phyloP scores from a whole-genome alignment of 106 monocot species.

The Dactylorhiza incarnata region DNA sequence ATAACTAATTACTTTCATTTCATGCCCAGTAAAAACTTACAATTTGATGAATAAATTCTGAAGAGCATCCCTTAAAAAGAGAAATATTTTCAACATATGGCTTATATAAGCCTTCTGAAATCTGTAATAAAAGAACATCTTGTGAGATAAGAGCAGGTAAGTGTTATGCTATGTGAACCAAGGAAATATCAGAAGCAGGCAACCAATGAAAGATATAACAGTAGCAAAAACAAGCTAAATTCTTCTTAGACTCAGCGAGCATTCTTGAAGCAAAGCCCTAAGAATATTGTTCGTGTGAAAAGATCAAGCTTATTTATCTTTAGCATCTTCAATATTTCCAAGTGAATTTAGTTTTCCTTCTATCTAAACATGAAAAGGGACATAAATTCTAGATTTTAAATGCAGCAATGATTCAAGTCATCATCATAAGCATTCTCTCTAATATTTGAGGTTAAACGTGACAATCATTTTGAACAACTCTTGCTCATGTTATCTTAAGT shows the following conservation, averaged over 20 bases:
- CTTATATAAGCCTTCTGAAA: constrained; percentile 76
- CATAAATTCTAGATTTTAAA: no score
- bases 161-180: background rate
- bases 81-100: constrained; percentile 61
- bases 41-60: constrained; percentile 92
- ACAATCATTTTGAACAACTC: no score
- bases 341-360: background rate
- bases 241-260: background rate
- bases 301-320: background rate
- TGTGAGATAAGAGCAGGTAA: background rate
- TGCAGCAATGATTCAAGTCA: background rate
- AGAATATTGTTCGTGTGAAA: background rate
- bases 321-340: background rate
- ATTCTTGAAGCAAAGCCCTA: background rate
- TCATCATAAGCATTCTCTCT: no score
- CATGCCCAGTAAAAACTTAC: constrained; percentile 37
- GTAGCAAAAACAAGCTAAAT: background rate
- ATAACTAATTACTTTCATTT: background rate
- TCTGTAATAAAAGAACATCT: constrained; percentile 30
- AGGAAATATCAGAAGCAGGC: background rate
- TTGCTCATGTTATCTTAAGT: no score
- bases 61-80: constrained; percentile 82
- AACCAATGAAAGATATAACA: background rate
- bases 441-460: no score
- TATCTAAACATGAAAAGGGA: background rate